These are phyloP conservation scores for Nothophytophthora sp. DNA, from an alignment of 352 stramenopile species.

Conservation along the genomic window DNA sequence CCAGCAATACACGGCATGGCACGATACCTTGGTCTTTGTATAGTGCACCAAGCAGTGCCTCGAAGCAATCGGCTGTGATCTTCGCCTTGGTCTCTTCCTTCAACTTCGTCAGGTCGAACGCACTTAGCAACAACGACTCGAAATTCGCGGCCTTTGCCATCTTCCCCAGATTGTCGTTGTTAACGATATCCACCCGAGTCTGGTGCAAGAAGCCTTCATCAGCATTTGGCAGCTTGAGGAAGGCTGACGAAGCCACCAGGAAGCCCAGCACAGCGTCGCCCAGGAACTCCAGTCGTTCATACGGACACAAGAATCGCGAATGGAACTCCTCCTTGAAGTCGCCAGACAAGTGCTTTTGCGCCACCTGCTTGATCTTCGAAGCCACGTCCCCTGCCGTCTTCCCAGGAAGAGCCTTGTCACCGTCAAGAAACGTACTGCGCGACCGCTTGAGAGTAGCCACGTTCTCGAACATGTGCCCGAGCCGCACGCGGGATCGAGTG, in stretches of 20 bases:
- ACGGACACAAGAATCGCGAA: conserved; percentile 75
- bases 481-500: conserved; percentile 67
- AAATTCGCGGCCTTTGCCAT: conserved; percentile 80
- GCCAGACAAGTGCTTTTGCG: conserved; percentile 56
- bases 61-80: conserved; percentile 84
- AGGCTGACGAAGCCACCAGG: conserved; percentile 75
- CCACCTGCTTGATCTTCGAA: conserved; percentile 42
- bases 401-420: conserved; percentile 9
- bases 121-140: conserved; percentile 67
- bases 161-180: conserved; percentile 76
- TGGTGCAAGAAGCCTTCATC: conserved; percentile 73
- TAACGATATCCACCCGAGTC: conserved; percentile 71
- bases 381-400: conserved; percentile 19
- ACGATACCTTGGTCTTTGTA: conserved; percentile 83
- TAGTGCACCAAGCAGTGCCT: conserved; percentile 77
- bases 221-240: conserved; percentile 74
- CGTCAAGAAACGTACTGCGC: conserved; percentile 48
- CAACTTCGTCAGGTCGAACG: conserved; percentile 63
- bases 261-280: conserved; percentile 86
- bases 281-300: conserved; percentile 86
- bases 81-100: conserved; percentile 60
- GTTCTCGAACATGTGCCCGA: conserved; percentile 80
- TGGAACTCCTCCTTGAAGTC: conserved; percentile 83
- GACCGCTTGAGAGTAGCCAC: conserved; percentile 57
- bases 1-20: conserved; percentile 60